Evolutionary conservation across 345 rosid genomes (phyloP).

Genomic region (Salix caprea): DNA sequence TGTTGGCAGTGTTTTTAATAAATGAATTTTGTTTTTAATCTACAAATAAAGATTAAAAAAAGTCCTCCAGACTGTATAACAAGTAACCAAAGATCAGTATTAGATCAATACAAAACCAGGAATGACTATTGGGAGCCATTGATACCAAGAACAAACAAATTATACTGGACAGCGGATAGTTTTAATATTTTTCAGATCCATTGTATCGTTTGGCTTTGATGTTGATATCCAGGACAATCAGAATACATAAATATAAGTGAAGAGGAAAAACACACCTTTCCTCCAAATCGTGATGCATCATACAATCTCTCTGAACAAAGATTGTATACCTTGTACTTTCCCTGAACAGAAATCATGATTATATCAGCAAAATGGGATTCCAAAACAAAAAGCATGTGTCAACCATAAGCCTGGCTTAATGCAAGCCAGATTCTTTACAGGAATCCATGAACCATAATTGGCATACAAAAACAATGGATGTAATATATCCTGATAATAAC

Average conservation of each 20-base stretch:
- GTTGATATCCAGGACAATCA: not conserved
- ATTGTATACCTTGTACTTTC: constrained; percentile 33
- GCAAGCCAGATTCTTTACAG: not conserved
- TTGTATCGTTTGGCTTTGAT: not conserved
- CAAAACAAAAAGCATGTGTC: not conserved
- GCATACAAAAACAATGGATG: not conserved
- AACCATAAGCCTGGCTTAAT: not conserved
- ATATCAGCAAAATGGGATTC: constrained; percentile 10
- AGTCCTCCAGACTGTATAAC: not conserved
- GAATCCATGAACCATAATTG: not conserved
- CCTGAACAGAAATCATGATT: constrained; percentile 20
- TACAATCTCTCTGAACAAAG: constrained; percentile 32
- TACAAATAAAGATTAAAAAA: not conserved
- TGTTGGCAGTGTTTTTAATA: not conserved
- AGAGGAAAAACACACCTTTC: constrained; percentile 22
- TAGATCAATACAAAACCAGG: not conserved
- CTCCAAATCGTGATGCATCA: constrained; percentile 27
- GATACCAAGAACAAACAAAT: not conserved
- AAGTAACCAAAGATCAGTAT: not conserved
- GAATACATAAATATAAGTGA: constrained; percentile 2
- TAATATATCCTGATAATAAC: not conserved
- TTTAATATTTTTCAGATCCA: not conserved
- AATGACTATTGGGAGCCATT: not conserved
- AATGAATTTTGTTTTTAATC: not conserved
- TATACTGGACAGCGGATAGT: not conserved